A percentile compares a stretch with the other conserved stretches of the same genome.
Evolutionary conservation across 2,329 filamentous ascomycete genomes (phyloP).

Genomic region (Verticillium albo-atrum): DNA sequence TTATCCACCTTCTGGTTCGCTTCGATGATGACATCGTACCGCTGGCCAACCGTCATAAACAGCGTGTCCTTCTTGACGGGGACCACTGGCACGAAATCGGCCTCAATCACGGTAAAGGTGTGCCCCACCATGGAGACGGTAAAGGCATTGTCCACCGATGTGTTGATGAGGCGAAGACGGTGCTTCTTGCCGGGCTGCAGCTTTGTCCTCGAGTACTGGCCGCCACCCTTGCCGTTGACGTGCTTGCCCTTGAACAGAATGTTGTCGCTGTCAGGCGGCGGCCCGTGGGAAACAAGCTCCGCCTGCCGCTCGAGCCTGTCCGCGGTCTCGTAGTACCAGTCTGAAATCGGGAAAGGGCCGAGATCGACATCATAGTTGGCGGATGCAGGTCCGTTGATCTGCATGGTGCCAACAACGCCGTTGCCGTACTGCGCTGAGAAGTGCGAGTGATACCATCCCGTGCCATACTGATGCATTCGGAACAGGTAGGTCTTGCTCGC

Average conservation of each 20-base stretch:
- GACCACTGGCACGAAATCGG: constrained; percentile 48
- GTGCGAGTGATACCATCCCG: constrained; percentile 44
- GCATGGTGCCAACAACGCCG: constrained; percentile 45
- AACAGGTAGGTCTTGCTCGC: constrained; percentile 28
- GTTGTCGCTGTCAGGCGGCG: constrained; percentile 25
- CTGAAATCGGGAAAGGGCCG: constrained; percentile 46
- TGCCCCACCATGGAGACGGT: constrained; percentile 49
- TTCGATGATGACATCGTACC: constrained; percentile 36
- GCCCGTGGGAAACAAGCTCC: constrained; percentile 12
- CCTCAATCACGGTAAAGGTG: constrained; percentile 45
- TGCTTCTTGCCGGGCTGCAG: constrained; percentile 41
- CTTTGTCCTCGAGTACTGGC: constrained; percentile 23
- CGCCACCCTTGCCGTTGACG: constrained; percentile 22
- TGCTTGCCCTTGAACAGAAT: constrained; percentile 39
- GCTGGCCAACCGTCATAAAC: constrained; percentile 43
- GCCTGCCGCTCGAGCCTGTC: constrained; percentile 18
- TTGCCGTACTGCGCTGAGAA: constrained; percentile 46
- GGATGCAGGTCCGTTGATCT: constrained; percentile 42
- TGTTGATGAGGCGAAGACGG: constrained; percentile 46
- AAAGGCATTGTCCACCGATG: constrained; percentile 42
- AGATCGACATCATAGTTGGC: constrained; percentile 56
- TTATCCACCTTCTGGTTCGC: constrained; percentile 25
- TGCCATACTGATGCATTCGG: constrained; percentile 30
- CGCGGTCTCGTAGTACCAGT: constrained; percentile 43
- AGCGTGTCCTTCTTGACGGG: constrained; percentile 44